Base-by-base conservation (phyloP, 192 early-diverging fungal genomes). In the Umbelopsis isabellina region DNA sequence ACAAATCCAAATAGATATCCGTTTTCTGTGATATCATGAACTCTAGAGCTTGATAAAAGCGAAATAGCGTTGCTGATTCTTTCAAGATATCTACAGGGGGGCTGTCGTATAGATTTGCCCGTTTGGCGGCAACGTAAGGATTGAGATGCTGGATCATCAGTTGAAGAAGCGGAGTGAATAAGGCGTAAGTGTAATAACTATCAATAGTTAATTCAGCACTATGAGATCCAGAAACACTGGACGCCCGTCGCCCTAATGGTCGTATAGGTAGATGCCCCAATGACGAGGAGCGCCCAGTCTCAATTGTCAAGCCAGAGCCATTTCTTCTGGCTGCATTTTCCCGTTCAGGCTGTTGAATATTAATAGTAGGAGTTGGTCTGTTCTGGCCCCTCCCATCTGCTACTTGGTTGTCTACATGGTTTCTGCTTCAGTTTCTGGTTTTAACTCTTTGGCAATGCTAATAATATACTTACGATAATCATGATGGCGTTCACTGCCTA, bases 161-260 rank as follows among this genome's bases (percentile, higher is more conserved):
- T 22, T 77, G 72, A 1, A 88, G 68, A 20, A 86, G 78, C 8
- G 85, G 70, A 18, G 82, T 72, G 46, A 86, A 82, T n/a, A 88
- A 65, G 22, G 85, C 84, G 49, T 73, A 78, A 13, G 76, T 72
- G 27, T 84, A 75, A 71, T 33, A 70, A 52, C 65, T 33, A 46
- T 66, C 33, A 41, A 50, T 44, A 6, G 55, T 66, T 22, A 37
- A 13, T 55, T 16, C 21, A 16, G 25, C 18, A 58, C 58, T 53
- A 46, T 50, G 22, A 30, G 64, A 49, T 16, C 27, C 15, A 51
- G 58, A 51, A 41, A 68, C 55, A 33, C 30, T 61, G 27, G 55
- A 61, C 6, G 55, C 15, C 0, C 55, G 55, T 25, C 55, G 55
- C 6, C 13, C 25, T 61, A 61, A 35, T 6, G 11, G 0, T 13